Evolutionary conservation across 257 asterid species (phyloP).

Genomic region (Nicotiana tabacum): DNA sequence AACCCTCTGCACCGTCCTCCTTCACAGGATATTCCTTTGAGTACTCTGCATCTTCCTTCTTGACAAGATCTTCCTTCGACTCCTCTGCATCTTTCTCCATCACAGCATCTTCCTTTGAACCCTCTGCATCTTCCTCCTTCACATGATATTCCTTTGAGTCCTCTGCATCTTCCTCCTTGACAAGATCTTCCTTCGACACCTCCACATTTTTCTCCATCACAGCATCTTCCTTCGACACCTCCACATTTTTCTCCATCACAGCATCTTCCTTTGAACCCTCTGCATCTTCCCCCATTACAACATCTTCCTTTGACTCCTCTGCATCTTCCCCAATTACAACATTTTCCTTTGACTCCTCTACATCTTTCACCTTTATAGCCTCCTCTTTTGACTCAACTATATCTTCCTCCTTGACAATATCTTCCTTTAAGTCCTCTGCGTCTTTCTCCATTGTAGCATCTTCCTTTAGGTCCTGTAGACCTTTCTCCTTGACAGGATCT

Average conservation of each 20-base stretch:
- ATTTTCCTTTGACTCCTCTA: neutral
- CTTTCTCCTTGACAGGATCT: neutral
- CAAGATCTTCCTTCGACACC: neutral
- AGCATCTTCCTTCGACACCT: neutral
- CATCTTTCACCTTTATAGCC: neutral
- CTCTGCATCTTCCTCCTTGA: neutral
- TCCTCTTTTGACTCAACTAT: conserved; percentile 3
- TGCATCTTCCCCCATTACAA: neutral
- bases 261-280: neutral
- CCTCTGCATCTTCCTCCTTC: neutral
- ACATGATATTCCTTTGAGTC: neutral
- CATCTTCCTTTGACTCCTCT: neutral
- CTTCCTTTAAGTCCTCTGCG: neutral
- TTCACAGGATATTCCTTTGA: neutral
- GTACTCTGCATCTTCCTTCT: neutral
- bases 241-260: neutral
- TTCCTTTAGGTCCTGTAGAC: neutral
- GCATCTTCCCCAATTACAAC: neutral
- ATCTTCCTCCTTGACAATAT: neutral
- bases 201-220: conserved; percentile 10
- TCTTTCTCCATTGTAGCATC: neutral
- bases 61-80: neutral
- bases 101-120: conserved; percentile 7
- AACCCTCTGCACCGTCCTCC: neutral
- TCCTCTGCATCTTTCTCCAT: neutral